Conservation (phyloP, 108 stramenopile species). For the Cyclotella atomus region DNA sequence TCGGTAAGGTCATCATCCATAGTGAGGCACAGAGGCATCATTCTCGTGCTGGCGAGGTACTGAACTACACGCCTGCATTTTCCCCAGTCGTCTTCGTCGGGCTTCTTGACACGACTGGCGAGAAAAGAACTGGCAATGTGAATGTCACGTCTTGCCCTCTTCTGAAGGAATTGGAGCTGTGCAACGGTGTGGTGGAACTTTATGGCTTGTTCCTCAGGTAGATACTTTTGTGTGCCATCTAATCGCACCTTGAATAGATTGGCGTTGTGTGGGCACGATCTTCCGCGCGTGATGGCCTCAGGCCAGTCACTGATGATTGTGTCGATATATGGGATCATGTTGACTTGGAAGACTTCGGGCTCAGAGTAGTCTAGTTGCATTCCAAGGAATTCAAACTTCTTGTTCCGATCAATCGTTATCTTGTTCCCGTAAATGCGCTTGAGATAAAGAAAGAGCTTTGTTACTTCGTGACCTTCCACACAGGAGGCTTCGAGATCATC, state of each 20-base stretch:
- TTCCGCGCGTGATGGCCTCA: neutral
- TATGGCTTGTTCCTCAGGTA: neutral
- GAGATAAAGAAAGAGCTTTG: neutral
- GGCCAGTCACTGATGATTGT: neutral
- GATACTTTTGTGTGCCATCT: neutral
- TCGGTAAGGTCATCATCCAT: neutral
- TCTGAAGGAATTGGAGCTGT: neutral
- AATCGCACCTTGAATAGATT: slow-evolving; percentile 1
- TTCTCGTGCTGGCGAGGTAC: slow-evolving; percentile 3
- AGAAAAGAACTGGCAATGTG: slow-evolving; percentile 3
- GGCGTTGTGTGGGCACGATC: neutral
- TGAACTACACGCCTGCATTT: neutral
- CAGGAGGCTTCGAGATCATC: neutral
- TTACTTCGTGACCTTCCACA: neutral
- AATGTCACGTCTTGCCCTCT: neutral
- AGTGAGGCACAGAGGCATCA: neutral
- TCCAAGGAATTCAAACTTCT: neutral
- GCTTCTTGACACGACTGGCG: slow-evolving; percentile 12
- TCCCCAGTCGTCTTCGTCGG: slow-evolving; percentile 21
- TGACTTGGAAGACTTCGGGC: neutral
- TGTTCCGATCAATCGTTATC: neutral
- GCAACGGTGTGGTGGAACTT: slow-evolving; percentile 2
- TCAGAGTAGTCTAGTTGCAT: neutral
- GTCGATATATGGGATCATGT: neutral
- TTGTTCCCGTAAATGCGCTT: neutral